phyloP scores from a whole-genome alignment of 176 grass and related monocot species.

The Musa beccarii region DNA sequence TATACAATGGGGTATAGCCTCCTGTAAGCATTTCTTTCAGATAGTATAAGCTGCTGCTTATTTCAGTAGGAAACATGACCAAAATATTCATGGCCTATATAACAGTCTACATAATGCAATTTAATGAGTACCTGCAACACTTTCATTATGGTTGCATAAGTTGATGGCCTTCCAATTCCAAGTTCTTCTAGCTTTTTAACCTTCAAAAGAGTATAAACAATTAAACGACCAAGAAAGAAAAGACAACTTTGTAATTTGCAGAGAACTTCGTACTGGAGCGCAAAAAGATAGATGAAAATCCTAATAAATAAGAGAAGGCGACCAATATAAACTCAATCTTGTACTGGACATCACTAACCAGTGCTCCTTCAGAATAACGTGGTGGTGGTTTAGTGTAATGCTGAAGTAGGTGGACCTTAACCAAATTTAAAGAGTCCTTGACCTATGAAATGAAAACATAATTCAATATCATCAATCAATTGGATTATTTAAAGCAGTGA shows the following conservation, averaged over 20 bases:
- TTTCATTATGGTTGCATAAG: constrained; percentile 88
- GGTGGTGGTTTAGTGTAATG: constrained; percentile 76
- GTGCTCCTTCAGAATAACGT: constrained; percentile 71
- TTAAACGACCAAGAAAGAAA: background rate
- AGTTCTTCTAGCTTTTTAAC: constrained; percentile 97
- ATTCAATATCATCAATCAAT: background rate
- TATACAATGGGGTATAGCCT: background rate
- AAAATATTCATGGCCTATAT: background rate
- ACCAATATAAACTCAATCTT: constrained; percentile 1
- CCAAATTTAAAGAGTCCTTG: constrained; percentile 44
- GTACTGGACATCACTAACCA: constrained; percentile 44
- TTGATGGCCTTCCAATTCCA: constrained; percentile 95
- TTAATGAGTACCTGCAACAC: constrained; percentile 57
- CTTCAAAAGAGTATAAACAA: constrained; percentile 25
- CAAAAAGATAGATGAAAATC: background rate
- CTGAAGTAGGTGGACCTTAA: constrained; percentile 50
- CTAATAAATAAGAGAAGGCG: constrained; percentile 18
- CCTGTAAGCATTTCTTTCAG: background rate
- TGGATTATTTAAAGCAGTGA: background rate
- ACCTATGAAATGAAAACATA: constrained; percentile 37
- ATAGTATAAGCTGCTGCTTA: background rate
- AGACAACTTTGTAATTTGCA: background rate
- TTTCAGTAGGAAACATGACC: background rate
- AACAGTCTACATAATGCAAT: constrained; percentile 8
- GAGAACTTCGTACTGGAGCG: background rate